These are phyloP conservation scores for Boechera stricta DNA, from an alignment of 345 rosid genomes.

Conservation along the genomic window DNA sequence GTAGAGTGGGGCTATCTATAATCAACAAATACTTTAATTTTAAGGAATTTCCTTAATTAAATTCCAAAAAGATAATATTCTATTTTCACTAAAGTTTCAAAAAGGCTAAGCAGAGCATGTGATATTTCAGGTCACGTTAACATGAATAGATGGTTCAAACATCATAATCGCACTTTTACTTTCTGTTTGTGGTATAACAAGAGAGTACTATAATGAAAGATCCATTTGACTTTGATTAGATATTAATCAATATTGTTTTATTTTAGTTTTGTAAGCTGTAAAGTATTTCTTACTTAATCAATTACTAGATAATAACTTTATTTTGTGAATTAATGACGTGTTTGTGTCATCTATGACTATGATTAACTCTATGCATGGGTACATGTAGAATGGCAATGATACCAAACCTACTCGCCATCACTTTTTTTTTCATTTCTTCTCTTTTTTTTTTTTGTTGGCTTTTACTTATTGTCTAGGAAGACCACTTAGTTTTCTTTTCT, in stretches of 20 bases:
- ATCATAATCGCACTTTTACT: slow-evolving; percentile 47
- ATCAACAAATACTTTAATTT: slow-evolving; percentile 18
- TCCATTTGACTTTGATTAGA: slow-evolving; percentile 36
- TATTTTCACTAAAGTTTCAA: slow-evolving; percentile 26
- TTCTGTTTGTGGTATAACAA: slow-evolving; percentile 41
- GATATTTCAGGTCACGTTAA: slow-evolving; percentile 42
- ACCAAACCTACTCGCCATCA: slow-evolving; percentile 18
- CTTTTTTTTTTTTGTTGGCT: slow-evolving; percentile 3
- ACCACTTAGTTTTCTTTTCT: not conserved
- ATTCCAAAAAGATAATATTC: slow-evolving; percentile 2
- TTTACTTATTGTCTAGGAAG: slow-evolving; percentile 12
- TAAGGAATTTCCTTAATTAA: slow-evolving; percentile 18
- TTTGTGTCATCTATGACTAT: slow-evolving; percentile 33
- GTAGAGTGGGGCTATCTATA: slow-evolving; percentile 37
- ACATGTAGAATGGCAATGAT: slow-evolving; percentile 41
- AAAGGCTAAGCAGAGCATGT: slow-evolving; percentile 43
- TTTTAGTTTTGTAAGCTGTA: slow-evolving; percentile 31
- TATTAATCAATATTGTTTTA: slow-evolving; percentile 17
- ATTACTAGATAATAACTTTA: slow-evolving; percentile 11
- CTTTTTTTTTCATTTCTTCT: slow-evolving; percentile 1
- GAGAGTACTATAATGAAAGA: slow-evolving; percentile 23
- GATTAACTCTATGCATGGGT: slow-evolving; percentile 37
- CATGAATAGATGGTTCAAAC: slow-evolving; percentile 43
- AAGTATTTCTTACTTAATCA: slow-evolving; percentile 34
- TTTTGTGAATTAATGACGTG: slow-evolving; percentile 26